A percentile compares a stretch with the other conserved stretches of the same genome.
phyloP scores from a whole-genome alignment of 2,329 filamentous ascomycete genomes.

The Lecanosticta acicola region DNA sequence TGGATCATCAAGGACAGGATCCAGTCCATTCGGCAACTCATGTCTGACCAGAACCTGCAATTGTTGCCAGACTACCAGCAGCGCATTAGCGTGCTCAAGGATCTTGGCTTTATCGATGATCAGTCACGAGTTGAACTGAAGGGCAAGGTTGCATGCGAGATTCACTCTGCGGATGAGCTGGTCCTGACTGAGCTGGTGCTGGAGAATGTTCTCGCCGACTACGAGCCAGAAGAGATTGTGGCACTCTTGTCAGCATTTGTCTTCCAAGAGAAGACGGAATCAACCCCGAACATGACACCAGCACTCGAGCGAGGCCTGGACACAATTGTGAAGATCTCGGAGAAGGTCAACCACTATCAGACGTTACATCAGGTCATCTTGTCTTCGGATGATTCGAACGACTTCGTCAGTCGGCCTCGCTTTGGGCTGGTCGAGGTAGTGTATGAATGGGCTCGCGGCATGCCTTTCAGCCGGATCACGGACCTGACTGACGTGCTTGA shows the following conservation, averaged over 20 bases:
- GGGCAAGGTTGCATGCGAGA: slow-evolving; percentile 96
- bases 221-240: slow-evolving; percentile 93
- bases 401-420: slow-evolving; percentile 78
- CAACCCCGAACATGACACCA: slow-evolving; percentile 71
- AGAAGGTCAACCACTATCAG: slow-evolving; percentile 88
- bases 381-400: slow-evolving; percentile 81
- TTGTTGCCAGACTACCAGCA: slow-evolving; percentile 95
- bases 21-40: slow-evolving; percentile 73
- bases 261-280: slow-evolving; percentile 93
- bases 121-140: slow-evolving; percentile 86
- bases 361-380: slow-evolving; percentile 88
- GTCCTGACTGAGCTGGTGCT: slow-evolving; percentile 94
- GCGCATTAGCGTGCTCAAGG: slow-evolving; percentile 82
- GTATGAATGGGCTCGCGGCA: slow-evolving; percentile 95
- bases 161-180: slow-evolving; percentile 93
- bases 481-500: slow-evolving; percentile 93
- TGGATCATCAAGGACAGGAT: slow-evolving; percentile 97
- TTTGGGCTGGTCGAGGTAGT: slow-evolving; percentile 97
- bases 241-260: slow-evolving; percentile 90
- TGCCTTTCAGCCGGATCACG: slow-evolving; percentile 98
- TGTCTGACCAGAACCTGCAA: slow-evolving; percentile 95
- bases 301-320: slow-evolving; percentile 76
- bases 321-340: slow-evolving; percentile 81
- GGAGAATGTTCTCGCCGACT: slow-evolving; percentile 92
- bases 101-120: slow-evolving; percentile 86